phyloP scores from a whole-genome alignment of 2,329 filamentous ascomycete species.

The Cercospora citrullina region DNA sequence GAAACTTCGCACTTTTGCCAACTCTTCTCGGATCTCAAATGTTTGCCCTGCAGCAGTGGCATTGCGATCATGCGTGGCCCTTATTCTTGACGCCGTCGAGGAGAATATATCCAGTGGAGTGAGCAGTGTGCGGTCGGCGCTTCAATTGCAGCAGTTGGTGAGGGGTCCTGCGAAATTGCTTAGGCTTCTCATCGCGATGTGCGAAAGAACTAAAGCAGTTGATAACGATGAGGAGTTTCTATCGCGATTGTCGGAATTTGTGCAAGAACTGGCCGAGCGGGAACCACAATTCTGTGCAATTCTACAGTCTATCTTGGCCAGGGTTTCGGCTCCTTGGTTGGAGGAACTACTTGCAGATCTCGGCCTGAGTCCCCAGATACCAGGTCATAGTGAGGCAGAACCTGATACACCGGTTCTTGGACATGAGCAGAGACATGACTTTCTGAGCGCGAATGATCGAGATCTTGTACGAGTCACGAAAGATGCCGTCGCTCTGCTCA shows the following conservation, averaged over 20 bases:
- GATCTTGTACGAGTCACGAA: slow-evolving; percentile 20
- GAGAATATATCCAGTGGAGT: slow-evolving; percentile 39
- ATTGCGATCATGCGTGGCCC: slow-evolving; percentile 44
- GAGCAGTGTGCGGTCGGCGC: slow-evolving; percentile 36
- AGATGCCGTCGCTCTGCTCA: slow-evolving; percentile 16
- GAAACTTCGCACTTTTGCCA: slow-evolving; percentile 26
- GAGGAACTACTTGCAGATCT: slow-evolving; percentile 27
- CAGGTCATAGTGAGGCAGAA: background rate
- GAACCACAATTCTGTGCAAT: slow-evolving; percentile 20
- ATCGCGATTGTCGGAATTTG: slow-evolving; percentile 27
- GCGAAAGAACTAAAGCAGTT: slow-evolving; percentile 5
- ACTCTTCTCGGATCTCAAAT: background rate
- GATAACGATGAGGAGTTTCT: slow-evolving; percentile 31
- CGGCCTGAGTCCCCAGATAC: slow-evolving; percentile 15
- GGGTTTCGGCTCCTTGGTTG: slow-evolving; percentile 34
- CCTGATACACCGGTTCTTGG: background rate
- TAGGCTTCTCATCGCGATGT: slow-evolving; percentile 19
- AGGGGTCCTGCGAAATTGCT: slow-evolving; percentile 42
- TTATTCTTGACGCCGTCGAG: slow-evolving; percentile 45
- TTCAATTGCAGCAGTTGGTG: slow-evolving; percentile 46
- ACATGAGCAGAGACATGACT: background rate
- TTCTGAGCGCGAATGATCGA: slow-evolving; percentile 8
- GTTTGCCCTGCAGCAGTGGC: slow-evolving; percentile 44
- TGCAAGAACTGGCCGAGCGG: slow-evolving; percentile 21
- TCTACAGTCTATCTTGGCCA: slow-evolving; percentile 27